Base-by-base conservation (phyloP, 2,329 filamentous ascomycete species). In the Aspergillus melleus region DNA sequence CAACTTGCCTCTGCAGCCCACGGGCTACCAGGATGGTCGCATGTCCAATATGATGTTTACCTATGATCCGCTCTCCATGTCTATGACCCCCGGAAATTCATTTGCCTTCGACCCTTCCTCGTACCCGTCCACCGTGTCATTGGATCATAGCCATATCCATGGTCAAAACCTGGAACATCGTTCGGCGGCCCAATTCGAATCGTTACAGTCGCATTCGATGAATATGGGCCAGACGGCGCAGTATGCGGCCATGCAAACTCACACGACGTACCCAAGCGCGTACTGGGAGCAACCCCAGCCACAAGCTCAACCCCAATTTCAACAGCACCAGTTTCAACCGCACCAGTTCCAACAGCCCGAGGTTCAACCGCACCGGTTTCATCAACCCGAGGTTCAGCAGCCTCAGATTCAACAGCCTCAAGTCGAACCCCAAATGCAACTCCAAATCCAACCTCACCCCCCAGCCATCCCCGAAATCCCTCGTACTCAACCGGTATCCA, bases 11-110 rank as follows among this genome's bases (percentile, higher is more conserved):
- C 66, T 49, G 24, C 47, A 19, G 22, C 47, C 32, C 46, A 24
- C 49, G 20, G 49, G 47, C 46, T 51, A 52, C 30, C 29, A 61
- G 26, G 68, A 66, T 32, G 63, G 61, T n/a, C 70, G 61, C 20
- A 55, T 67, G 30, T 60, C 67, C n/a, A 68, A 68, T 56, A 57
- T 64, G 2, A 69, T 73, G 61, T 59, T 70, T 49, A 51, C 64
- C 5, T 73, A 73, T 55, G 69, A 72, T 52, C 50, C 64, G 11
- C 58, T 64, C 20, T 64, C 66, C 9, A 66, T 72, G 61, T 60
- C 56, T 47, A 20, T 70, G 57, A 68, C 66, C n/a, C 30, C 61
- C 9, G 52, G 46, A 8, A 55, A 59, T 53, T 49, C 62, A 44
- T 72, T 70, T 59, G 42, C 66, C 32, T 72, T 68, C 56, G 61